Conservation (phyloP, 306 rosid genomes). For the Phaseolus lunatus region DNA sequence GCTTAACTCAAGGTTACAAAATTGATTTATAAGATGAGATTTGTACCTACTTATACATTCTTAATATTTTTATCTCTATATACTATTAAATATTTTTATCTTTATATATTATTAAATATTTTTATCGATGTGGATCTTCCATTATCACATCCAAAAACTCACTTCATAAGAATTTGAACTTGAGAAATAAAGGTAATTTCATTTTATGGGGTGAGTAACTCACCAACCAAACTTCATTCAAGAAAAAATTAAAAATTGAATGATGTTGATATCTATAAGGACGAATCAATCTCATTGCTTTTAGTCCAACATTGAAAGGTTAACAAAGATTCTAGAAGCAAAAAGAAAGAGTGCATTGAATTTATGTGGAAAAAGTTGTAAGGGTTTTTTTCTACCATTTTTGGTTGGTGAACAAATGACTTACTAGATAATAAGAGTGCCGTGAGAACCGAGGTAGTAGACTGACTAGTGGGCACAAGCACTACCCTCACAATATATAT, state of each 20-base stretch:
- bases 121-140: too few species aligned
- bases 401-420: slow-evolving; percentile 82
- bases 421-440: slow-evolving; percentile 50
- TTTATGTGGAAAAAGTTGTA: slow-evolving; percentile 42
- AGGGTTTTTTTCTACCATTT: slow-evolving; percentile 37
- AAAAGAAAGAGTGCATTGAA: slow-evolving; percentile 45
- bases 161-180: background rate
- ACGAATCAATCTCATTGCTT: slow-evolving; percentile 32
- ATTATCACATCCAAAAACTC: background rate
- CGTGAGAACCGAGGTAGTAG: slow-evolving; percentile 44
- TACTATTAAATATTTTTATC: too few species aligned
- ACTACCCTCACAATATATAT: background rate
- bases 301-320: slow-evolving; percentile 19
- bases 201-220: slow-evolving; percentile 22
- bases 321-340: slow-evolving; percentile 46
- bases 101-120: too few species aligned
- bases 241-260: slow-evolving; percentile 30
- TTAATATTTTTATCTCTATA: too few species aligned
- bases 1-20: too few species aligned
- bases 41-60: too few species aligned
- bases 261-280: slow-evolving; percentile 41
- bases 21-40: too few species aligned
- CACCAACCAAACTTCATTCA: slow-evolving; percentile 38
- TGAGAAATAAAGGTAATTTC: background rate
- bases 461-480: background rate